These are phyloP conservation scores for Cercospora zeina DNA, from an alignment of 2,329 filamentous ascomycete genomes.

Conservation along the genomic window DNA sequence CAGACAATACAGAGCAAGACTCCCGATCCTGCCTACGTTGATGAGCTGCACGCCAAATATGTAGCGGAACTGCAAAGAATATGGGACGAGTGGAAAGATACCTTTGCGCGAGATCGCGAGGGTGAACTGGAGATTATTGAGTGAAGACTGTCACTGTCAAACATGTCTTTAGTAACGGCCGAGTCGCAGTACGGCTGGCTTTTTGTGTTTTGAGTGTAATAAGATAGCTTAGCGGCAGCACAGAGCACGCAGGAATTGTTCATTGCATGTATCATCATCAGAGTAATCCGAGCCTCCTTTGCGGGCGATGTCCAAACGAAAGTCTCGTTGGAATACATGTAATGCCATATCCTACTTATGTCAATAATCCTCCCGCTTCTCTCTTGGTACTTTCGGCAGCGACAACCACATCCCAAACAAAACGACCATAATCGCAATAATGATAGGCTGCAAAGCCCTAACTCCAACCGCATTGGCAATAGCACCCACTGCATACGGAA, in stretches of 20 bases:
- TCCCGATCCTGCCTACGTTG: conserved; percentile 73
- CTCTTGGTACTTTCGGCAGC: conserved; percentile 36
- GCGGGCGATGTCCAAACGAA: neutral
- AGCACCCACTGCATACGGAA: conserved; percentile 30
- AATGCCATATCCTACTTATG: neutral
- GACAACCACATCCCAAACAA: conserved; percentile 24
- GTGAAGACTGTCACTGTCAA: conserved; percentile 36
- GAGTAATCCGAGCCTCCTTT: neutral
- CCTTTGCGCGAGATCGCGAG: conserved; percentile 63
- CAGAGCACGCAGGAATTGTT: neutral
- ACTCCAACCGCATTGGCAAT: conserved; percentile 54
- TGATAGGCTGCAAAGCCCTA: conserved; percentile 58
- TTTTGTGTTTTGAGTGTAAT: neutral
- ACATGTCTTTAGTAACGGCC: conserved; percentile 3
- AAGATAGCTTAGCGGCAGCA: neutral
- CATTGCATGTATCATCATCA: neutral
- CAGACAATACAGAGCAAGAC: conserved; percentile 63
- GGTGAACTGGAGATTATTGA: conserved; percentile 68
- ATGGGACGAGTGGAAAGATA: conserved; percentile 77
- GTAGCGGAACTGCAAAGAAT: conserved; percentile 70
- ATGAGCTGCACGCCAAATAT: conserved; percentile 77
- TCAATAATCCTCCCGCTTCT: conserved; percentile 14
- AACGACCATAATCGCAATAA: conserved; percentile 34
- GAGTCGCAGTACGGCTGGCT: conserved; percentile 1
- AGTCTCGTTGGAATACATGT: neutral